These are phyloP conservation scores for Leptographium wingfieldii DNA, from an alignment of 2,329 filamentous ascomycete genomes.

Conservation along the genomic window DNA sequence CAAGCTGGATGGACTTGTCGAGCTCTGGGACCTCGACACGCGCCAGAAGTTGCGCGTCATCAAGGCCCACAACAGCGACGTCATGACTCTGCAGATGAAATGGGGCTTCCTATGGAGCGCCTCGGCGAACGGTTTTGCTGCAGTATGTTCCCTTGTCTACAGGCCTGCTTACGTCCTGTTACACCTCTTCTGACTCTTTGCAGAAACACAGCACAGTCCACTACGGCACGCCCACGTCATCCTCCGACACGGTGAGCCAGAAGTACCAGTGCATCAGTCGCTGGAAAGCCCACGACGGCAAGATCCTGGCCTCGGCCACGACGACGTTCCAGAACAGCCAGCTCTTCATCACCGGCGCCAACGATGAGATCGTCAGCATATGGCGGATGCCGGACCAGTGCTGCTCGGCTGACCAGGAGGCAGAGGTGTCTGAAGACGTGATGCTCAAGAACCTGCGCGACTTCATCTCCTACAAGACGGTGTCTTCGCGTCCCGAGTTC, in stretches of 20 bases:
- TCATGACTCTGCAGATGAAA: constrained; percentile 76
- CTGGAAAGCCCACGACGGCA: constrained; percentile 60
- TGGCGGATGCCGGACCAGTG: constrained; percentile 57
- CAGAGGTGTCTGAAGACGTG: constrained; percentile 35
- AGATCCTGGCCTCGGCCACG: constrained; percentile 74
- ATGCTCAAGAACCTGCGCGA: constrained; percentile 63
- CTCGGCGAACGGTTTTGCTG: constrained; percentile 75
- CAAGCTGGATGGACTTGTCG: constrained; percentile 74
- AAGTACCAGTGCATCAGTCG: constrained; percentile 22
- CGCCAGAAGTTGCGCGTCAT: constrained; percentile 80
- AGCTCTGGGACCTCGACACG: constrained; percentile 95
- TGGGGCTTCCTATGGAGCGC: constrained; percentile 79
- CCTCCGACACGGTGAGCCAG: constrained; percentile 43
- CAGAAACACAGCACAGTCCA: constrained; percentile 57
- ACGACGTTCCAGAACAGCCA: constrained; percentile 56
- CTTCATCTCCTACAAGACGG: constrained; percentile 83
- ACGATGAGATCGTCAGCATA: constrained; percentile 77
- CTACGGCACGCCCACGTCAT: constrained; percentile 41
- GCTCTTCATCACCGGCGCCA: constrained; percentile 91
- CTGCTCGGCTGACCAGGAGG: constrained; percentile 23
- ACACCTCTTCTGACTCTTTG: constrained; percentile 1
- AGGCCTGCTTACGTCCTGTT: not conserved
- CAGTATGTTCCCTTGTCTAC: constrained; percentile 40
- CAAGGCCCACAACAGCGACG: constrained; percentile 65
- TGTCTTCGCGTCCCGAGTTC: constrained; percentile 77